Conservation (phyloP, 73 alveolate genomes). For the Blepharisma stoltei region DNA sequence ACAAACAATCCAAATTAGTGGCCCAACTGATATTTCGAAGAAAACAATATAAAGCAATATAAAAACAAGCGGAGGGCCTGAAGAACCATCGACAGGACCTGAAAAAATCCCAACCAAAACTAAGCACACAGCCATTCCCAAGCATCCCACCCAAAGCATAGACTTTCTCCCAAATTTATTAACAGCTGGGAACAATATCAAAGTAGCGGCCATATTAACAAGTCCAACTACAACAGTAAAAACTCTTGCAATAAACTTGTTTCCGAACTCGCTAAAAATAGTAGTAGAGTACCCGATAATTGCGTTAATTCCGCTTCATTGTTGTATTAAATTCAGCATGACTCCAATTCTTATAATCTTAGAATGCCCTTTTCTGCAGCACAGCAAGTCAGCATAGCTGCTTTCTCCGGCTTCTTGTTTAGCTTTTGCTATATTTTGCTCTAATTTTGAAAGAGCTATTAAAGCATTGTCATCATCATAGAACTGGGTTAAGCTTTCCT, state of each 20-base stretch:
- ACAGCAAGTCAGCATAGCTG: not conserved
- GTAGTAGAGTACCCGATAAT: not conserved
- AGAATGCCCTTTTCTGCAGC: not conserved
- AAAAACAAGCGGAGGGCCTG: not conserved
- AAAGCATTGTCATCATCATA: not conserved
- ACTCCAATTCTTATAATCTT: slow-evolving; percentile 2
- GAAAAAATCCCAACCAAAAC: not conserved
- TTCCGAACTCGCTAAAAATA: not conserved
- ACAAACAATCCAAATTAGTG: not conserved
- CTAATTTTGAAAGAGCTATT: not conserved
- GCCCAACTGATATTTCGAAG: not conserved
- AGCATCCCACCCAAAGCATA: not conserved
- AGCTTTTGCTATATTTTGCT: not conserved
- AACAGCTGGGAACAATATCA: not conserved
- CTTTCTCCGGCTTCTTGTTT: not conserved
- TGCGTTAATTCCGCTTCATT: slow-evolving; percentile 10
- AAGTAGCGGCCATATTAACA: slow-evolving; percentile 9
- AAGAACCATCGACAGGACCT: not conserved
- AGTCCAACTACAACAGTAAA: not conserved
- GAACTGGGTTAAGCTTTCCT: not conserved
- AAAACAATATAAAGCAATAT: not conserved
- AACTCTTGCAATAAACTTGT: slow-evolving; percentile 13
- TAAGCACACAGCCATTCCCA: not conserved
- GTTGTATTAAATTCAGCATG: not conserved
- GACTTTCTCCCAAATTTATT: not conserved